phyloP scores from a whole-genome alignment of 73 alveolate genomes.

The Breviolum minutum region DNA sequence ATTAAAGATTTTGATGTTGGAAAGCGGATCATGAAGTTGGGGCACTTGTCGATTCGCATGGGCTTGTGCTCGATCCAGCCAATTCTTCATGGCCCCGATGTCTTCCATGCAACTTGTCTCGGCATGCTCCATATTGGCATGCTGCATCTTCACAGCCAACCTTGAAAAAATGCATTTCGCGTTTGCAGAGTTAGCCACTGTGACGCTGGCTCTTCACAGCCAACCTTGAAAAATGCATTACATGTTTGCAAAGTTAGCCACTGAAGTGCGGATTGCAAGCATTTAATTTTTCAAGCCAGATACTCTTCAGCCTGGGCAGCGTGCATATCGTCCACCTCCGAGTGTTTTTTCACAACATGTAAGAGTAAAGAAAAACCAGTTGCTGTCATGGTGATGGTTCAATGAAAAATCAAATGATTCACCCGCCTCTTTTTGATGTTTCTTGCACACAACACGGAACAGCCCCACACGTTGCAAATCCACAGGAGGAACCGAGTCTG shows the following conservation, averaged over 20 bases:
- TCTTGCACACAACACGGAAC: background rate
- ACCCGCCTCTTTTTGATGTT: background rate
- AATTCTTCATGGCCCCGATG: background rate
- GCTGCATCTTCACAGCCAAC: background rate
- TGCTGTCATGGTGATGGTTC: too few species aligned
- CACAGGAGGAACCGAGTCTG: background rate
- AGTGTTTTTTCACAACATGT: too few species aligned
- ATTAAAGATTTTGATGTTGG: background rate
- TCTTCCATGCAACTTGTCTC: background rate
- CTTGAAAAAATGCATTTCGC: background rate
- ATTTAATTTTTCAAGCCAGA: too few species aligned
- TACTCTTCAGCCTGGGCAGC: too few species aligned
- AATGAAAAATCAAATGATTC: too few species aligned
- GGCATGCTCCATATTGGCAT: background rate
- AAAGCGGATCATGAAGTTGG: background rate
- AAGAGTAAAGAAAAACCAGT: too few species aligned
- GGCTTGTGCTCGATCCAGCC: background rate
- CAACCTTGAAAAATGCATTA: background rate
- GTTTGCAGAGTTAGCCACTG: too few species aligned
- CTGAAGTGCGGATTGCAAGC: too few species aligned
- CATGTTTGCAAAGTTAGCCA: too few species aligned
- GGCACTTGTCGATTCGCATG: background rate
- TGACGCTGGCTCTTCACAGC: too few species aligned
- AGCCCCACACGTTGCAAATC: background rate
- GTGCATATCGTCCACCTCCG: too few species aligned